Base-by-base conservation (phyloP, 1,139 yeast genomes). In the Taphrina communis region DNA sequence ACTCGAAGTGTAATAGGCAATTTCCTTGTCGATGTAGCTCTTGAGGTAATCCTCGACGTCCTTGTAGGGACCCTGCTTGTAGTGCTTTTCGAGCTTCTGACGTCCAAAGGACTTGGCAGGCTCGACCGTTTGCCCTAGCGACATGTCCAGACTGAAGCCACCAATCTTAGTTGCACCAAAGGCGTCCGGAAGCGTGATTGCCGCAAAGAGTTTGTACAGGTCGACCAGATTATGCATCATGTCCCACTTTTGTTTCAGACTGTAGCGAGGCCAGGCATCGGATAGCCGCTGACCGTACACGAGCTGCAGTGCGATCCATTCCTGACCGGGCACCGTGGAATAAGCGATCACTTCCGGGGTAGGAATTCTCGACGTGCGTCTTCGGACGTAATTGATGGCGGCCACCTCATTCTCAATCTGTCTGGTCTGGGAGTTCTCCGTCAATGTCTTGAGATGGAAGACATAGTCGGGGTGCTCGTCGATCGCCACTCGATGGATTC, bases 21-120 rank as follows among this genome's bases (percentile, higher is more conserved):
- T 53, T n/a, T 53, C 57, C 57, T 53, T 53, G 57, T 53, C 57
- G 42, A 53, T 53, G 21, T 53, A 53, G 57, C 57, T 53, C 17
- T 12, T 12, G 21, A 53, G 42, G 25, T 53, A 53, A 14, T 53
- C 57, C 8, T 19, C 42, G 19, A 53, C 57, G 35, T 53, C 57
- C 17, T 35, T 31, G 42, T 53, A 53, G 2, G 57, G 57, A 11
- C 57, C 57, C 21, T 38, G 12, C 8, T 53, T 53, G 57, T 53
- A 53, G 4, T 25, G 31, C 12, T 38, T 38, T 17, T 6, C 25
- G 25, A 53, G 21, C 21, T 53, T 8, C 42, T 38, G 42, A 6
- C 57, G 57, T 3, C 57, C 57, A 17, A 38, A 53, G 11, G 42
- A 35, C 12, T 53, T 53, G 57, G 42, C 57, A 31, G 42, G 12